Conservation (phyloP, 164 flowering plant species). For the Umbilicus rupestris region DNA sequence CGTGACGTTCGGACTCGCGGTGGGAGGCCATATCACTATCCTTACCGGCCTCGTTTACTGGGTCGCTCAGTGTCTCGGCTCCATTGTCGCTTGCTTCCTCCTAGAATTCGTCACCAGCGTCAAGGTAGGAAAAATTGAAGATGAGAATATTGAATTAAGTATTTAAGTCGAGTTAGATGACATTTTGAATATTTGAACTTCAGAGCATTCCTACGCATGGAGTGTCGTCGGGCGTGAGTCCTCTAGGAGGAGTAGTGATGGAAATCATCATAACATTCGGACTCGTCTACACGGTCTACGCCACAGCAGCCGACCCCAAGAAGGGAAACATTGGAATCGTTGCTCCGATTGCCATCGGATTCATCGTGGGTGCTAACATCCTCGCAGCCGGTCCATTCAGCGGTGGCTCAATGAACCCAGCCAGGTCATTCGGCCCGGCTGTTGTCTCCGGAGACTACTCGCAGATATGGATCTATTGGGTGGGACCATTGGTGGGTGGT, state of each 20-base stretch:
- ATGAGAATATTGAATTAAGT: no score
- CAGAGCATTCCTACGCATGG: slow-evolving; percentile 46
- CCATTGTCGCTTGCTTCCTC: slow-evolving; percentile 63
- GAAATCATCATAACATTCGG: slow-evolving; percentile 58
- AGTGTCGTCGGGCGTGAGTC: slow-evolving; percentile 33
- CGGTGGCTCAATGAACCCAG: slow-evolving; percentile 78
- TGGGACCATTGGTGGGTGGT: slow-evolving; percentile 66
- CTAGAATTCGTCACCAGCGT: slow-evolving; percentile 46
- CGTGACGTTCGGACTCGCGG: slow-evolving; percentile 63
- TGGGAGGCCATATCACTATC: slow-evolving; percentile 72
- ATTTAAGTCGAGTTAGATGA: no score
- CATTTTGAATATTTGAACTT: not conserved
- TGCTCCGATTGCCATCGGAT: slow-evolving; percentile 68
- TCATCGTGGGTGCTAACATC: slow-evolving; percentile 72
- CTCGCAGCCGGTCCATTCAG: slow-evolving; percentile 66
- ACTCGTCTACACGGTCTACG: slow-evolving; percentile 66
- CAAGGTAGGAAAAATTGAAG: no score
- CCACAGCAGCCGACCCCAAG: slow-evolving; percentile 69
- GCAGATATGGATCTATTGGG: slow-evolving; percentile 63
- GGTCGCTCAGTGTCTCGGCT: slow-evolving; percentile 63
- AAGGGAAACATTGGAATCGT: slow-evolving; percentile 50
- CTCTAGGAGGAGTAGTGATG: slow-evolving; percentile 36
- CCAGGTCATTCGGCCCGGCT: slow-evolving; percentile 69
- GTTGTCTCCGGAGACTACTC: slow-evolving; percentile 44
- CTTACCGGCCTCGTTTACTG: slow-evolving; percentile 61